Base-by-base conservation (phyloP, 1,139 yeast species). In the Yamadazyma songkhlaensis region DNA sequence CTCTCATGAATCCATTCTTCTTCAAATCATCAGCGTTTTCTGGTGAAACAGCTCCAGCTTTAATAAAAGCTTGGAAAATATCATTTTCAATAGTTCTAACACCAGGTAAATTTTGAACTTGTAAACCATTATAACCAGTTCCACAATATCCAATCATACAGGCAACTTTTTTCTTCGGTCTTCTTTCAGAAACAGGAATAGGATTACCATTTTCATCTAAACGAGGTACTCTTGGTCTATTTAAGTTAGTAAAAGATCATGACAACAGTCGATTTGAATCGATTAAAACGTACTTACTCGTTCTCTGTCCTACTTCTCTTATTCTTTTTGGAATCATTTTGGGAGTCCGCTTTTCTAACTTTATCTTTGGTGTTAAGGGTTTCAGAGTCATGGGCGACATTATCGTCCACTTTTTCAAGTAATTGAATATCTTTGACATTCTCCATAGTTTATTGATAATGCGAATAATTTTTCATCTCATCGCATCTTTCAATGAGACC, bases 71-170 rank as follows among this genome's bases (percentile, higher is more conserved):
- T 30, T 76, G 74, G 60, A 89, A 92, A 13, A 92, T 55, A 37
- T 87, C 97, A 10, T 92, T 92, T 60, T 92, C 99, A 50, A 92
- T 94, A 10, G 99, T 92, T 54, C 80, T 81, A 37, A 81, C 81
- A 23, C 92, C 95, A 4, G 96, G 96, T 54, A 89, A 90, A 42
- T 66, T 67, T 43, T 71, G 76, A 48, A 86, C 70, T 62, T 92
- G 99, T 96, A 92, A 88, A 9, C 99, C 99, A 60, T 88, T 95
- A 61, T 90, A 92, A 0, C 98, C 98, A 0, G 97, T 84, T 34
- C 99, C 99, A 60, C 97, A 92, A 64, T 92, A 92, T 2, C 99
- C 98, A 50, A 92, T 73, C 81, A 89, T 74, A 47, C 87, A 84
- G 0, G 97, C 97, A 15, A 89, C 96, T 60, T 92, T 92, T 44